These are phyloP conservation scores for Globisporangium emineosum DNA, from an alignment of 352 stramenopile species.

Conservation along the genomic window DNA sequence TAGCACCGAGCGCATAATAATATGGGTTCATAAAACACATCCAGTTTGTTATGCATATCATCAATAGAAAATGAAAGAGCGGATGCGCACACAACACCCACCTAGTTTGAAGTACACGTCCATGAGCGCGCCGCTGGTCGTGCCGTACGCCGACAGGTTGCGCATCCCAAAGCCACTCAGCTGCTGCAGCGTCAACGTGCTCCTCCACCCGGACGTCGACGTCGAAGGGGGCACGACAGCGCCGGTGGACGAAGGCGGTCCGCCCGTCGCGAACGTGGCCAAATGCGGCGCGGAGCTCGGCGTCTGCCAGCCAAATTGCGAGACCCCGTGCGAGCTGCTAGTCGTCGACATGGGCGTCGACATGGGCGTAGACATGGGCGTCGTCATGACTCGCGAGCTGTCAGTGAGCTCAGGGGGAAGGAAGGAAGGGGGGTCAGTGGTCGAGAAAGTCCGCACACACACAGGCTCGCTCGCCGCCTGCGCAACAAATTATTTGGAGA, in stretches of 20 bases:
- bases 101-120: conserved; percentile 79
- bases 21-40: not conserved
- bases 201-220: conserved; percentile 21
- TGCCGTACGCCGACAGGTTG: conserved; percentile 61
- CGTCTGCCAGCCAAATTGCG: conserved; percentile 13
- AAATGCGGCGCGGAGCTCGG: conserved; percentile 17
- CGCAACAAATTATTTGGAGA: not conserved
- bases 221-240: conserved; percentile 20
- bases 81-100: conserved; percentile 18
- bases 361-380: conserved; percentile 10
- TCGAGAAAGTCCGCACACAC: not conserved
- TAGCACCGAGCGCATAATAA: not conserved
- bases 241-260: not conserved
- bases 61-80: not conserved
- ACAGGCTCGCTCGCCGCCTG: not conserved
- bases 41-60: not conserved
- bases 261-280: conserved; percentile 1
- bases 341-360: conserved; percentile 10
- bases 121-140: conserved; percentile 40
- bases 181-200: conserved; percentile 65
- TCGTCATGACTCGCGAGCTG: not conserved
- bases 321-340: conserved; percentile 10
- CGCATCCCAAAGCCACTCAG: conserved; percentile 76
- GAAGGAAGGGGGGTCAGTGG: not conserved
- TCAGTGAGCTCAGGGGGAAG: not conserved